Base-by-base conservation (phyloP, 768 basidiomycete genomes). In the Kwoniella sp. region DNA sequence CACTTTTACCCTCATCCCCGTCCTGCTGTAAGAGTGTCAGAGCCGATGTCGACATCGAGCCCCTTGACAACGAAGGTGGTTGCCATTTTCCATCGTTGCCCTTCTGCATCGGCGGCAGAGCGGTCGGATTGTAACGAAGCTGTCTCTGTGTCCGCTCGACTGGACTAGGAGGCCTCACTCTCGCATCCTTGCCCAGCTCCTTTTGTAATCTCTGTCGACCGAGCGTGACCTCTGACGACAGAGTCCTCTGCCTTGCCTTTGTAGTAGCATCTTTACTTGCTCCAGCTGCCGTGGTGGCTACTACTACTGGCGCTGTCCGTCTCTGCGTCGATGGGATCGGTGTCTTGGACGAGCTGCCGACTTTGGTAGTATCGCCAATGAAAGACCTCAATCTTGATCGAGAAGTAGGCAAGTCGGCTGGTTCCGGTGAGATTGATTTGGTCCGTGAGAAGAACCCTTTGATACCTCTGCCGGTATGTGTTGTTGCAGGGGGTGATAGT, bases 41-140 rank as follows among this genome's bases (percentile, higher is more conserved):
- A 13, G 70, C 72, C 8, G 74, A 73, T 10, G 74, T 76, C 7
- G 74, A 76, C 56, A 73, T 56, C 17, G 74, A 76, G 10, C 74
- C 74, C 27, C 68, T 48, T 2, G 74, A 76, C n/a, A 76, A 47
- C 2, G 72, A 73, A 21, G 74, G 74, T 19, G 66, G 62, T 56
- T 76, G 74, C 74, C 74, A 76, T 60, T 59, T 68, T 22, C 74
- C 74, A 58, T 76, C 70, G 7, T 67, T 55, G 3, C 65, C 74
- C 47, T 66, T 67, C 55, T 70, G 70, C 47, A 72, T 67, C 10
- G 67, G 65, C 15, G 74, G 74, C 10, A 68, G 33, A 2, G 54
- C 65, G 6, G 70, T 52, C 1, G 67, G 59, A 24, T 64, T 58
- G 55, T 68, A 58, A 0, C 68, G 64, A 12, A 64, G 65, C 27